These are phyloP conservation scores for Pythium coloratum DNA, from an alignment of 352 stramenopile species.

Conservation along the genomic window DNA sequence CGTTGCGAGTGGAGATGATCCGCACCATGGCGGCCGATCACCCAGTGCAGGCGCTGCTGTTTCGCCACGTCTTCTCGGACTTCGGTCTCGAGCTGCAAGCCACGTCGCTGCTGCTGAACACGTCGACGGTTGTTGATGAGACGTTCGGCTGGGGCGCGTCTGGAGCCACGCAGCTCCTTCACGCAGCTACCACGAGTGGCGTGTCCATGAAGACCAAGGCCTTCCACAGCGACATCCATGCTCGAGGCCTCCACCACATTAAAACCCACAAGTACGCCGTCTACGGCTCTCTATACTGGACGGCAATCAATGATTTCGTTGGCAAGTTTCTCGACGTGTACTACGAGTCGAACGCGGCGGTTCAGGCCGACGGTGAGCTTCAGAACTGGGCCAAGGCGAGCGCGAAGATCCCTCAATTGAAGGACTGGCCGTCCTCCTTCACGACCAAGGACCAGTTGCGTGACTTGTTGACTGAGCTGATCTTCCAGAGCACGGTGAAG, in stretches of 20 bases:
- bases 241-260: constrained; percentile 13
- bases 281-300: neutral
- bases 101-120: constrained; percentile 4
- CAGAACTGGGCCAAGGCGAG: constrained; percentile 38
- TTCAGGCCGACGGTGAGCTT: constrained; percentile 35
- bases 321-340: constrained; percentile 3
- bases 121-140: constrained; percentile 30
- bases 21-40: constrained; percentile 32
- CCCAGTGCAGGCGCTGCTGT: constrained; percentile 37
- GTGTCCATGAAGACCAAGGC: constrained; percentile 2
- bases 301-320: neutral
- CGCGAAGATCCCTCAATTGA: constrained; percentile 27
- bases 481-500: constrained; percentile 42
- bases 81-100: constrained; percentile 18
- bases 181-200: constrained; percentile 23
- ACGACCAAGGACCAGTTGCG: constrained; percentile 19
- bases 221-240: constrained; percentile 2
- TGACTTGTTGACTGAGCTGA: constrained; percentile 34
- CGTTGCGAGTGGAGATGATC: constrained; percentile 45
- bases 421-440: constrained; percentile 34
- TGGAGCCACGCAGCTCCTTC: constrained; percentile 32
- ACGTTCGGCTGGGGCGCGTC: constrained; percentile 38
- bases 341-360: constrained; percentile 25
- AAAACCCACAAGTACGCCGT: neutral
- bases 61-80: constrained; percentile 30